phyloP scores from a whole-genome alignment of 192 early-diverging fungal genomes.

The Coemansia sp. region DNA sequence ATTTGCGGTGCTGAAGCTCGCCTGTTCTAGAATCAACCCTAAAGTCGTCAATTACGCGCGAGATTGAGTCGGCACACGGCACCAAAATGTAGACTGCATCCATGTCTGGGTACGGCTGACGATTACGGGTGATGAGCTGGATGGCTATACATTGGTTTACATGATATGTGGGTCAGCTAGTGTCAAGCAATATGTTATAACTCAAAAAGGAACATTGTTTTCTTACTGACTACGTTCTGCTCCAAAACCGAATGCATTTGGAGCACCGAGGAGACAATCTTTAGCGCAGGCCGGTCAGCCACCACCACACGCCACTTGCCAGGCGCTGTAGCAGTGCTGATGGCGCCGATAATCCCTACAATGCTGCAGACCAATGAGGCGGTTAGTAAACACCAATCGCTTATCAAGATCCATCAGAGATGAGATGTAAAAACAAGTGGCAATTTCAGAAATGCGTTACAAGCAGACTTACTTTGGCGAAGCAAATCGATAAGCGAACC shows the following conservation, averaged over 20 bases:
- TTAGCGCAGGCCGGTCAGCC: slow-evolving; percentile 49
- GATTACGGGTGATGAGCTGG: slow-evolving; percentile 42
- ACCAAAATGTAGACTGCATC: slow-evolving; percentile 55
- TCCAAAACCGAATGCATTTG: slow-evolving; percentile 51
- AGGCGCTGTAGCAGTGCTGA: slow-evolving; percentile 27
- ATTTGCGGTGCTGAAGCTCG: slow-evolving; percentile 11
- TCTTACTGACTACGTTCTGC: slow-evolving; percentile 48
- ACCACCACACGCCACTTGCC: slow-evolving; percentile 54
- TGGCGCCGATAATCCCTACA: slow-evolving; percentile 49
- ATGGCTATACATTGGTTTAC: slow-evolving; percentile 22
- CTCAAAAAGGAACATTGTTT: not conserved
- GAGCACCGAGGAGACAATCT: slow-evolving; percentile 47
- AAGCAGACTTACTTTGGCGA: slow-evolving; percentile 28
- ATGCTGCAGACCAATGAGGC: not conserved
- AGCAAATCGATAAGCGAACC: slow-evolving; percentile 42
- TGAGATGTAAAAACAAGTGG: not conserved
- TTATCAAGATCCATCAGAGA: slow-evolving; percentile 4
- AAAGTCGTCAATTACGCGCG: slow-evolving; percentile 50
- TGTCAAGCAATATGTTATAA: not conserved
- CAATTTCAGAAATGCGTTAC: not conserved
- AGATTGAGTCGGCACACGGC: slow-evolving; percentile 43
- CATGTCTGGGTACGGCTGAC: slow-evolving; percentile 49
- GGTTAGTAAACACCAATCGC: not conserved
- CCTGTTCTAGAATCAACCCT: not conserved
- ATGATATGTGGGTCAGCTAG: not conserved